Evolutionary conservation across 768 basidiomycete genomes (phyloP).

Genomic region (Suillus weaverae): DNA sequence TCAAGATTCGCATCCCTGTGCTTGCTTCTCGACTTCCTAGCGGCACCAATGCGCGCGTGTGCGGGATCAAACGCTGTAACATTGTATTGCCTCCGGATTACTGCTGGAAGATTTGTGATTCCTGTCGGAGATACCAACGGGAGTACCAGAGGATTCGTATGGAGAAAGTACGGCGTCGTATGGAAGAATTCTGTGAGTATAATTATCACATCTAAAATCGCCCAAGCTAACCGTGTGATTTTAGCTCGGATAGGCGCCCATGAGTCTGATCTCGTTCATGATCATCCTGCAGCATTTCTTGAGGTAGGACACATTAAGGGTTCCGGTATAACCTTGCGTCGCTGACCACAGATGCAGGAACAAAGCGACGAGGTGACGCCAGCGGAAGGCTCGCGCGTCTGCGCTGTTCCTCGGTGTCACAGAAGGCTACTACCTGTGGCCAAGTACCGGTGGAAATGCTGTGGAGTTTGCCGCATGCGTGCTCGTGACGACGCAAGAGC

Average conservation of each 20-base stretch:
- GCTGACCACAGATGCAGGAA: not conserved
- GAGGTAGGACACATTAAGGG: constrained; percentile 4
- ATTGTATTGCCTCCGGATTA: constrained; percentile 33
- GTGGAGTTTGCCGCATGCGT: constrained; percentile 36
- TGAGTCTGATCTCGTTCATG: constrained; percentile 2
- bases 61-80: constrained; percentile 36
- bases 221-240: constrained; percentile 1
- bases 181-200: constrained; percentile 14
- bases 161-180: constrained; percentile 14
- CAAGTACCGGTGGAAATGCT: constrained; percentile 44
- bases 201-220: not conserved
- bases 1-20: constrained; percentile 27
- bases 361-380: not conserved
- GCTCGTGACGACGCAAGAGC: constrained; percentile 16
- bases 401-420: constrained; percentile 35
- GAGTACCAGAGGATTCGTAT: constrained; percentile 36
- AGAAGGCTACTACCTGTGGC: constrained; percentile 35
- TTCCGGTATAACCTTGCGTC: constrained; percentile 18
- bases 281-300: not conserved
- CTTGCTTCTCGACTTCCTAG: constrained; percentile 18
- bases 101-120: constrained; percentile 44
- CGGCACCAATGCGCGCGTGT: constrained; percentile 22
- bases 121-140: constrained; percentile 40
- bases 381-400: constrained; percentile 36
- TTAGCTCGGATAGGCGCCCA: constrained; percentile 18